These are phyloP conservation scores for Sabuloglossum arenarium DNA, from an alignment of 495 filamentous ascomycete species.

Conservation along the genomic window DNA sequence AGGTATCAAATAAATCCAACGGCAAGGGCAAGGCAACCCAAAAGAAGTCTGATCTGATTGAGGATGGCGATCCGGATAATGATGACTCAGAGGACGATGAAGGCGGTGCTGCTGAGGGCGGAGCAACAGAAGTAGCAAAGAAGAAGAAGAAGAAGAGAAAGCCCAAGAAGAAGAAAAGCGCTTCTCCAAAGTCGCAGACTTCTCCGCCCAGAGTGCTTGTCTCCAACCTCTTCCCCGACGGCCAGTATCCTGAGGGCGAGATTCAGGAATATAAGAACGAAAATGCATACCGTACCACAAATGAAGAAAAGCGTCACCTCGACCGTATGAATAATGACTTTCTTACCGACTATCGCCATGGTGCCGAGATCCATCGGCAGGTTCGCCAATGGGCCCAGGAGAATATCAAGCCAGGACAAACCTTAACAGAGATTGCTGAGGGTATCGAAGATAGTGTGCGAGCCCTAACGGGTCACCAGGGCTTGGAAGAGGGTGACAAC, in stretches of 20 bases:
- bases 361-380: slow-evolving; percentile 73
- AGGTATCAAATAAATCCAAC: not conserved
- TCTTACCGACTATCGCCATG: slow-evolving; percentile 68
- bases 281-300: slow-evolving; percentile 62
- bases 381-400: slow-evolving; percentile 66
- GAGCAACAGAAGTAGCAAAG: slow-evolving; percentile 25
- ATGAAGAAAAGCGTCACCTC: slow-evolving; percentile 71
- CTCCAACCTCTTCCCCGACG: slow-evolving; percentile 53
- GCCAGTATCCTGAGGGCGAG: slow-evolving; percentile 58
- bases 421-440: slow-evolving; percentile 61
- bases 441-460: slow-evolving; percentile 74
- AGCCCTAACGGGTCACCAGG: slow-evolving; percentile 54
- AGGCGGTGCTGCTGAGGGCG: slow-evolving; percentile 18
- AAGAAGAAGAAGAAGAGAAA: slow-evolving; percentile 39
- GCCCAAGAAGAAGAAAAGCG: slow-evolving; percentile 46
- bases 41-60: not conserved
- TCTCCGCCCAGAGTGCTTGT: slow-evolving; percentile 57
- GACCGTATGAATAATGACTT: slow-evolving; percentile 72
- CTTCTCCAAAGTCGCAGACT: slow-evolving; percentile 38
- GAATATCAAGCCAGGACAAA: slow-evolving; percentile 62
- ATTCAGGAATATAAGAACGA: slow-evolving; percentile 59
- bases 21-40: not conserved
- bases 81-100: slow-evolving; percentile 22
- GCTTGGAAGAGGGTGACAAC: slow-evolving; percentile 59
- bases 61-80: slow-evolving; percentile 4